A percentile compares a stretch with the other conserved stretches of the same genome.
phyloP scores from a whole-genome alignment of 108 stramenopile species.

The Skeletonema tropicum region DNA sequence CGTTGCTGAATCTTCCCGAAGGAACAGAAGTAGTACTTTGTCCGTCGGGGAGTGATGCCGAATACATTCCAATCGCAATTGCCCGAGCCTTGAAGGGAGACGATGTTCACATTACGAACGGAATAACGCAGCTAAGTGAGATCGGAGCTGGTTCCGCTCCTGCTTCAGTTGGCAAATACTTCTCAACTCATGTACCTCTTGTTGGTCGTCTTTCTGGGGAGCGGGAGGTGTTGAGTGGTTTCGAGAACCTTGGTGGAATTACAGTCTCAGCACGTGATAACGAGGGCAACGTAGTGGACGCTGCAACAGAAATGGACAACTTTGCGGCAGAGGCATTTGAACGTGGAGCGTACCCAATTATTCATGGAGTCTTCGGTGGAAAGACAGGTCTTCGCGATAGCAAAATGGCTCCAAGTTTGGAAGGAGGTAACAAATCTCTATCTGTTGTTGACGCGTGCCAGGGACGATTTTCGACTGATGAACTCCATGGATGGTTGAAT shows the following conservation, averaged over 20 bases:
- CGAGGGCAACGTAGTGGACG: slow-evolving; percentile 57
- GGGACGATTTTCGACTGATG: slow-evolving; percentile 64
- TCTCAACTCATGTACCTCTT: slow-evolving; percentile 71
- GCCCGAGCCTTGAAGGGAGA: slow-evolving; percentile 55
- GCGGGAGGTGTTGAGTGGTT: slow-evolving; percentile 48
- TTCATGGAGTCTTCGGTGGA: slow-evolving; percentile 78
- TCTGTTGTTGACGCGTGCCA: slow-evolving; percentile 81
- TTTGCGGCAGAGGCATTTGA: slow-evolving; percentile 23
- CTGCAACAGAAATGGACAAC: slow-evolving; percentile 51
- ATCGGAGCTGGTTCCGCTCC: slow-evolving; percentile 67
- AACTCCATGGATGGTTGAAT: slow-evolving; percentile 66
- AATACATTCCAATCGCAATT: slow-evolving; percentile 72
- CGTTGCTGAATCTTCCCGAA: slow-evolving; percentile 51
- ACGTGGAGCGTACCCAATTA: slow-evolving; percentile 56
- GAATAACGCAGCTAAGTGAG: slow-evolving; percentile 62
- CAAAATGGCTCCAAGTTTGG: slow-evolving; percentile 62
- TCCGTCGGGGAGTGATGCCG: slow-evolving; percentile 74
- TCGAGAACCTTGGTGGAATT: slow-evolving; percentile 54
- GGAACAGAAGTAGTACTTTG: slow-evolving; percentile 64
- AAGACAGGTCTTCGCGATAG: slow-evolving; percentile 72
- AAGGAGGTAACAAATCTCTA: slow-evolving; percentile 52
- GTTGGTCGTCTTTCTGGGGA: slow-evolving; percentile 54
- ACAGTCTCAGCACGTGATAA: slow-evolving; percentile 52
- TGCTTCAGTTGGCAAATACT: slow-evolving; percentile 63
- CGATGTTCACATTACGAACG: slow-evolving; percentile 52